These are phyloP conservation scores for Phytopythium aichiense DNA, from an alignment of 352 stramenopile species.

Conservation along the genomic window DNA sequence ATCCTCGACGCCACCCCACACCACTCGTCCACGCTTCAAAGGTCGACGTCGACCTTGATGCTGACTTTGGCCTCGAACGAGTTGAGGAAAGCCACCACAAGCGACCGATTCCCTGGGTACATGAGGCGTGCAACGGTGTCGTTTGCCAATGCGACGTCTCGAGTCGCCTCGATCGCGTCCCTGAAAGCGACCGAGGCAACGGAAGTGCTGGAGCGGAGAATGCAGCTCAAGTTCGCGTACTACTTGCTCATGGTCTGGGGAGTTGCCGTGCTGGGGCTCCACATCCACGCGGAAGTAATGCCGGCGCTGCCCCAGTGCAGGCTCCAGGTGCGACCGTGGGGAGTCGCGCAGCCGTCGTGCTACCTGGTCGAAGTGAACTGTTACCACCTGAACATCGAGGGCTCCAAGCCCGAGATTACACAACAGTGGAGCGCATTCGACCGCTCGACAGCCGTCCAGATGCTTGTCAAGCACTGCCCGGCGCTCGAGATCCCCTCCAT, in stretches of 20 bases:
- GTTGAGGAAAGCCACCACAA: neutral
- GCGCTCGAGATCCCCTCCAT: constrained; percentile 19
- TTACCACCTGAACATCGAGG: constrained; percentile 11
- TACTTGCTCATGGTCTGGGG: constrained; percentile 15
- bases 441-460: constrained; percentile 14
- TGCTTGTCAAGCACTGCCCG: constrained; percentile 34
- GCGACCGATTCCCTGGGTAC: neutral
- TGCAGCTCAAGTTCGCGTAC: constrained; percentile 8
- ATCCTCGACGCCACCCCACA: neutral
- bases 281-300: constrained; percentile 13
- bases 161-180: neutral
- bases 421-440: constrained; percentile 23
- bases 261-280: constrained; percentile 14
- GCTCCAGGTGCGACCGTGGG: constrained; percentile 29
- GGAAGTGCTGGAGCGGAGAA: constrained; percentile 8
- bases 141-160: neutral
- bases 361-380: constrained; percentile 33
- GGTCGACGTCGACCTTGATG: neutral
- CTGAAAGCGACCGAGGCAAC: neutral
- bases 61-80: neutral
- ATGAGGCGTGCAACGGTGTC: neutral
- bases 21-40: neutral
- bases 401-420: constrained; percentile 12
- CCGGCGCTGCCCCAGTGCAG: constrained; percentile 14
- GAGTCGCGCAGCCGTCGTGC: constrained; percentile 20